Evolutionary conservation across 805 yeast genomes (phyloP).

Genomic region (Saturnispora hagleri): DNA sequence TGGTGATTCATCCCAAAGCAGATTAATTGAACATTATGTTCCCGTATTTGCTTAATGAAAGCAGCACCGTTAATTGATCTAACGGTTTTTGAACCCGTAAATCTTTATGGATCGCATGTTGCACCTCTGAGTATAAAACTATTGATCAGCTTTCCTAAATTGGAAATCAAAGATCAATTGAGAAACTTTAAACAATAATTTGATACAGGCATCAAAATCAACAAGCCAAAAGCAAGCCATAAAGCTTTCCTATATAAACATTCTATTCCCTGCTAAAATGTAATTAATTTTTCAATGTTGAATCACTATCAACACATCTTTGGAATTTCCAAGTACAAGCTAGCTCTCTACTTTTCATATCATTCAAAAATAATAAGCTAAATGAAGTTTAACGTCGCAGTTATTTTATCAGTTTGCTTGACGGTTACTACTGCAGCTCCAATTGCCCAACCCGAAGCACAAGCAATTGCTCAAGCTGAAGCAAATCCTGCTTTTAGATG

Average conservation of each 20-base stretch:
- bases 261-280: neutral
- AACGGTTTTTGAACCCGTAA: neutral
- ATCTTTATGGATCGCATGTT: neutral
- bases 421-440: constrained; percentile 2
- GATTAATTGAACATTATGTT: neutral
- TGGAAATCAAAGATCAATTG: neutral
- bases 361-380: neutral
- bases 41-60: neutral
- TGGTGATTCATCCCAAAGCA: neutral
- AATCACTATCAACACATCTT: neutral
- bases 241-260: neutral
- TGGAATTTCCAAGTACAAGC: neutral
- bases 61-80: neutral
- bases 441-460: constrained; percentile 5
- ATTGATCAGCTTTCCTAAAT: neutral
- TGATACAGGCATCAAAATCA: neutral
- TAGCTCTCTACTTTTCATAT: neutral
- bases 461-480: neutral
- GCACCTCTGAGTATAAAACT: neutral
- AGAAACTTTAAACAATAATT: neutral
- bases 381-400: constrained; percentile 4
- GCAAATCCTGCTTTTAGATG: constrained; percentile 5
- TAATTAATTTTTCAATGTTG: neutral
- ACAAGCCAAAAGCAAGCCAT: too few species aligned
- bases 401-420: constrained; percentile 1